Conservation (phyloP, 106 monocot species). For the Dendrobium nobile region DNA sequence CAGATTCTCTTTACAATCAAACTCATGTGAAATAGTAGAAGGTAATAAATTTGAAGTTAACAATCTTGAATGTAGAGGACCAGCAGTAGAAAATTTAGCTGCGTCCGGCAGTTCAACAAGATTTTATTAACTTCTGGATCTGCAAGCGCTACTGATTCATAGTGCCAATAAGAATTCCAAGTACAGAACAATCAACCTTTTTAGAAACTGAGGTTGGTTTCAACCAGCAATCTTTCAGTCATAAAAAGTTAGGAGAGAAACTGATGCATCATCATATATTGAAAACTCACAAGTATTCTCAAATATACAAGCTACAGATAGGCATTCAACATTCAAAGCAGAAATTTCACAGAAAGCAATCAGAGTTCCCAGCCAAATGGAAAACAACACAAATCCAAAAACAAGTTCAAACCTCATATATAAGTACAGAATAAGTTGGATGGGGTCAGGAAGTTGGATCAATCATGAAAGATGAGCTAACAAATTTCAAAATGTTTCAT, state of each 20-base stretch:
- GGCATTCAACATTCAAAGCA: conserved; percentile 4
- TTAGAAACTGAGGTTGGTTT: background rate
- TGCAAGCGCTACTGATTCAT: conserved; percentile 10
- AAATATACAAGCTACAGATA: background rate
- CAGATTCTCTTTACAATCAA: conserved; percentile 8
- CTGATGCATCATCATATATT: conserved; percentile 7
- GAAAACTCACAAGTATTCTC: background rate
- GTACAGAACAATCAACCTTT: conserved; percentile 2
- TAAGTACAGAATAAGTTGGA: background rate
- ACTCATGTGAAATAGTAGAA: conserved; percentile 4
- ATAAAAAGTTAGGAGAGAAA: background rate
- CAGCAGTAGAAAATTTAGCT: conserved; percentile 8
- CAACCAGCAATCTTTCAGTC: conserved; percentile 1
- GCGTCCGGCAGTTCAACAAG: background rate
- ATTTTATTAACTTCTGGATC: background rate
- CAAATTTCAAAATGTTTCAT: conserved; percentile 16
- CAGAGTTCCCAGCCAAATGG: conserved; percentile 2
- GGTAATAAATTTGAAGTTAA: conserved; percentile 6
- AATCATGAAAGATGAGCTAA: conserved; percentile 13
- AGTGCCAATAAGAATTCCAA: conserved; percentile 10
- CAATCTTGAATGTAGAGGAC: background rate
- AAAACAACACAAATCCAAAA: conserved; percentile 3
- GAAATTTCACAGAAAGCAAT: conserved; percentile 4
- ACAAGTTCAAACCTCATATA: background rate
- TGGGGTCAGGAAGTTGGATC: conserved; percentile 3